phyloP scores from a whole-genome alignment of 192 early-diverging fungal species.

The Rhizoclosmatium globosum region DNA sequence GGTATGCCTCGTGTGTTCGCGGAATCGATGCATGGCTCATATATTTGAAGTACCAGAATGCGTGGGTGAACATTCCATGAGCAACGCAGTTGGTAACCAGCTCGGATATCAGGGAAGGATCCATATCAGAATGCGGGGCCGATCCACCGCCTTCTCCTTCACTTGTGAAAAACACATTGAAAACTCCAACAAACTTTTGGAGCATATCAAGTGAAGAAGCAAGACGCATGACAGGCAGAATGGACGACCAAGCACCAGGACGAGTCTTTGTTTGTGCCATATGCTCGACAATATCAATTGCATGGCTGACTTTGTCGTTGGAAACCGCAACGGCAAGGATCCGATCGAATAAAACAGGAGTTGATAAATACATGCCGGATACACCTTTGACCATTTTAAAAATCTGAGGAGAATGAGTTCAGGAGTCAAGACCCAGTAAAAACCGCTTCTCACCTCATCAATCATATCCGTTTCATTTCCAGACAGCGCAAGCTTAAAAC shows the following conservation, averaged over 20 bases:
- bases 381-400: slow-evolving; percentile 34
- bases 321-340: neutral
- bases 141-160: slow-evolving; percentile 4
- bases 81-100: slow-evolving; percentile 38
- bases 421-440: slow-evolving; percentile 1
- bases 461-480: slow-evolving; percentile 14
- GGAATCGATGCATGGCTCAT: slow-evolving; percentile 33
- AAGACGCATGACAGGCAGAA: slow-evolving; percentile 37
- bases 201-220: slow-evolving; percentile 21
- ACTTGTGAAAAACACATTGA: slow-evolving; percentile 33
- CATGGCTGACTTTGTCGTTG: slow-evolving; percentile 7
- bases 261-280: slow-evolving; percentile 32
- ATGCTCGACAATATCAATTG: slow-evolving; percentile 36
- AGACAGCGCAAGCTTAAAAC: slow-evolving; percentile 14
- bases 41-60: slow-evolving; percentile 41
- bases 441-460: slow-evolving; percentile 3
- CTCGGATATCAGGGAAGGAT: slow-evolving; percentile 30
- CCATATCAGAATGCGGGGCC: slow-evolving; percentile 26
- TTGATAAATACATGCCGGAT: neutral
- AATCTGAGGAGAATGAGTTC: slow-evolving; percentile 11
- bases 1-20: slow-evolving; percentile 19
- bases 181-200: slow-evolving; percentile 35
- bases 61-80: slow-evolving; percentile 37
- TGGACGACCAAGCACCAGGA: slow-evolving; percentile 19
- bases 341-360: slow-evolving; percentile 26